Evolutionary conservation across 768 basidiomycete genomes (phyloP).

Genomic region (Hypholoma sublateritium): DNA sequence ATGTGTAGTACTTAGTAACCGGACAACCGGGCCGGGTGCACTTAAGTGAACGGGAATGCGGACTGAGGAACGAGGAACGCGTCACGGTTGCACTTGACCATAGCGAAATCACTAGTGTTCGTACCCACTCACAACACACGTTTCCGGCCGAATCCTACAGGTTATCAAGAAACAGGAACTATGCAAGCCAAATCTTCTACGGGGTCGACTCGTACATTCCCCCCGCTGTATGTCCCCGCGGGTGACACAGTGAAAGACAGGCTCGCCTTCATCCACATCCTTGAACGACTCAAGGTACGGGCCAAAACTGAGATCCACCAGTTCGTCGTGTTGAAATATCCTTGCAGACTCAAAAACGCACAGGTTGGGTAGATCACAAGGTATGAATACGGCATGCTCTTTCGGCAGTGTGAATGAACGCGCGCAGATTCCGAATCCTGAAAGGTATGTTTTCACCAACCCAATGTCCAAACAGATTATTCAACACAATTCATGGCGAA

Average conservation of each 20-base stretch:
- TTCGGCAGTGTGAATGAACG: background rate
- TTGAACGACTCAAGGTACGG: slow-evolving; percentile 84
- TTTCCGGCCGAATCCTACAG: background rate
- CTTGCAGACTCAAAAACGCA: slow-evolving; percentile 86
- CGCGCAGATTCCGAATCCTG: slow-evolving; percentile 72
- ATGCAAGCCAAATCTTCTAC: background rate
- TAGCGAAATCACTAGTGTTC: too few species aligned
- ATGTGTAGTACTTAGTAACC: too few species aligned
- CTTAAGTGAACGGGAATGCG: too few species aligned
- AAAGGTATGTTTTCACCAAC: slow-evolving; percentile 55
- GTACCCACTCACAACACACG: background rate
- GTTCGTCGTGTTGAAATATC: background rate
- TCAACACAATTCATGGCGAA: background rate
- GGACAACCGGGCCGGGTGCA: too few species aligned
- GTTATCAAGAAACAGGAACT: background rate
- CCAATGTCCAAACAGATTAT: background rate
- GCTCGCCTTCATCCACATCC: slow-evolving; percentile 86
- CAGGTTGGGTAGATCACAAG: slow-evolving; percentile 89
- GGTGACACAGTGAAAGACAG: slow-evolving; percentile 62
- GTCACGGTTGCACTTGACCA: too few species aligned
- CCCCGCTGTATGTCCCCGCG: slow-evolving; percentile 54
- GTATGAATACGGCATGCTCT: slow-evolving; percentile 37
- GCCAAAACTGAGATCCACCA: background rate
- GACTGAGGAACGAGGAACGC: too few species aligned
- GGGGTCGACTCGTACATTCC: slow-evolving; percentile 44